Percentiles rank a stretch among this genome's conserved stretches.
Evolutionary conservation across 192 early-diverging fungal genomes (phyloP).

Genomic region (Podila epicladia): DNA sequence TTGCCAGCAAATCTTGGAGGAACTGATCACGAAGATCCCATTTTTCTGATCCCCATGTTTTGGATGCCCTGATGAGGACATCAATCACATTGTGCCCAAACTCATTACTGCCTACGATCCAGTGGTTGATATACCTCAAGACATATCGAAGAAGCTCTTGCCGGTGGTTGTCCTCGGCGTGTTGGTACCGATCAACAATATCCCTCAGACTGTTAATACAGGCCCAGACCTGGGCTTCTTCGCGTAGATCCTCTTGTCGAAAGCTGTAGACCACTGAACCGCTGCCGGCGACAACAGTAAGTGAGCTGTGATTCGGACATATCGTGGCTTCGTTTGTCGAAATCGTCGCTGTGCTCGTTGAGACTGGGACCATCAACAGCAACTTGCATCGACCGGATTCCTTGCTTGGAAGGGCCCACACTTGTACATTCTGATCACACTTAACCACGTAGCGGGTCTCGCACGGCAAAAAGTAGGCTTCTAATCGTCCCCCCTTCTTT

Average conservation of each 20-base stretch:
- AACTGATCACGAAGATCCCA: not conserved
- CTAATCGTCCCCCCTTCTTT: not conserved
- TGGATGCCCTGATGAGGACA: not conserved
- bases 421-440: not conserved
- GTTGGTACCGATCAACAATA: not conserved
- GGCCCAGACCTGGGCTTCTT: not conserved
- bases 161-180: not conserved
- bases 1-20: not conserved
- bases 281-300: not conserved
- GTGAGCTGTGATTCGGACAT: not conserved
- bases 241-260: not conserved
- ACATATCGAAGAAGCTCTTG: not conserved
- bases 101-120: not conserved
- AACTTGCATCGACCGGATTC: conserved; percentile 1
- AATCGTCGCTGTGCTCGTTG: too few species aligned
- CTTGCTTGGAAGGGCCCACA: not conserved
- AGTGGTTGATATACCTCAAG: not conserved
- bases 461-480: not conserved
- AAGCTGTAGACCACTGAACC: not conserved
- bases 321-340: not conserved
- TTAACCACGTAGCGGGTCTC: not conserved
- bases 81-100: not conserved
- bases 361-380: not conserved
- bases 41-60: not conserved
- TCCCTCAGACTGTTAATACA: not conserved